Evolutionary conservation across 129 eudicot species (phyloP).

Genomic region (Heracleum sosnowskyi): DNA sequence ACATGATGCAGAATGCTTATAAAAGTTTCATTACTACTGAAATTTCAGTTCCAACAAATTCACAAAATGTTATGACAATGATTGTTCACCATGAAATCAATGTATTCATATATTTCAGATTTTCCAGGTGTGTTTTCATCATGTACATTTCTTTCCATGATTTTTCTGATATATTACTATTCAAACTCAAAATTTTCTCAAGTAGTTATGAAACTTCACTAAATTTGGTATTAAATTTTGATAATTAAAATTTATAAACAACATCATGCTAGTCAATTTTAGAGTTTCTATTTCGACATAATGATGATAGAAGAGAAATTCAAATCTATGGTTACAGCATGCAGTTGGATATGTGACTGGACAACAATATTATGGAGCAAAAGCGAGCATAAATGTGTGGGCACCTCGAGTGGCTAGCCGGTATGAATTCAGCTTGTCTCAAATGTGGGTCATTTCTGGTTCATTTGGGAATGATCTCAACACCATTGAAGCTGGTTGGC

Average conservation of each 20-base stretch:
- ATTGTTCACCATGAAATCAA: neutral
- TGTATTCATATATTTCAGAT: constrained; percentile 12
- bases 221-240: neutral
- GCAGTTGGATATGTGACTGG: constrained; percentile 95
- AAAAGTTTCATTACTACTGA: neutral
- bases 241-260: neutral
- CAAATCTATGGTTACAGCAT: constrained; percentile 42
- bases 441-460: constrained; percentile 91
- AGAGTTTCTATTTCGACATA: neutral
- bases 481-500: constrained; percentile 99
- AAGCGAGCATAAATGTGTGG: constrained; percentile 97
- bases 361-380: constrained; percentile 87
- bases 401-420: constrained; percentile 69
- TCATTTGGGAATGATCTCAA: constrained; percentile 88
- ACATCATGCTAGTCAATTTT: neutral
- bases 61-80: neutral
- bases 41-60: neutral
- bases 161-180: neutral
- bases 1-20: neutral
- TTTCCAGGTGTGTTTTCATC: constrained; percentile 9
- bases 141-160: neutral
- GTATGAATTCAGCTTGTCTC: constrained; percentile 92
- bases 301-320: neutral
- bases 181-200: neutral
- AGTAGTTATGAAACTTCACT: neutral